Evolutionary conservation across 768 basidiomycete genomes (phyloP), one percentile per base, ranked within the genome.

Genomic region (Boletus reticulatus): DNA sequence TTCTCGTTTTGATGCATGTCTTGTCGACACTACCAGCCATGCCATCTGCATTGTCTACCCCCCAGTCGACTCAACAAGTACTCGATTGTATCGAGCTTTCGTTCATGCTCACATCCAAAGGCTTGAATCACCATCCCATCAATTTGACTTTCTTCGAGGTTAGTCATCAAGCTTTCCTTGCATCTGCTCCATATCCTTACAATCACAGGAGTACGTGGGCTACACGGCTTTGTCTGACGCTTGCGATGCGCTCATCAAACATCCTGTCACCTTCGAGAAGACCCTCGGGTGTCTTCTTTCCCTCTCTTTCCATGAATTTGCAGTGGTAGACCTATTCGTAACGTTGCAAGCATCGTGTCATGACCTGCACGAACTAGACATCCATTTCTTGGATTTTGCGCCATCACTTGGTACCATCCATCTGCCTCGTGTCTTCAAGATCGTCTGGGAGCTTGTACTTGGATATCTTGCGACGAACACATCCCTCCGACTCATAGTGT

Each of bases 121-220:
- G 85, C 8, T 77, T 90, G 72, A 63, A 79, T 43, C 78, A 76
- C 36, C 81, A 87, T 57, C 57, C 67, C 6, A 71, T 71, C 48
- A 92, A 92, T 61, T 70, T 79, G 4, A 70, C 76, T 11, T 89
- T 84, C 69, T 92, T 91, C 61, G 76, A 82, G 74, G 90, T 89
- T 53, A 29, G 84, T 74, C 16, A 4, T 20, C 20, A 32, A n/a
- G 29, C 19, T 82, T 75, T 2, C 14, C 6, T 53, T 17, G 1
- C 5, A 2, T 39, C 4, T 67, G 20, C 73, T 32, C n/a, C 43
- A 19, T 46, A 22, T 46, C 27, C 44, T 42, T 10, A 57, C 16
- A 29, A 24, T 8, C 34, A 8, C 44, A 71, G 70, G 50, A 66
- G 12, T 62, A 61, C 49, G 84, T 93, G 10, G 88, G 89, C 6